Percentiles rank a stretch among this genome's conserved stretches.
phyloP scores from a whole-genome alignment of 2,329 filamentous ascomycete genomes.

The Cytospora schulzeri region DNA sequence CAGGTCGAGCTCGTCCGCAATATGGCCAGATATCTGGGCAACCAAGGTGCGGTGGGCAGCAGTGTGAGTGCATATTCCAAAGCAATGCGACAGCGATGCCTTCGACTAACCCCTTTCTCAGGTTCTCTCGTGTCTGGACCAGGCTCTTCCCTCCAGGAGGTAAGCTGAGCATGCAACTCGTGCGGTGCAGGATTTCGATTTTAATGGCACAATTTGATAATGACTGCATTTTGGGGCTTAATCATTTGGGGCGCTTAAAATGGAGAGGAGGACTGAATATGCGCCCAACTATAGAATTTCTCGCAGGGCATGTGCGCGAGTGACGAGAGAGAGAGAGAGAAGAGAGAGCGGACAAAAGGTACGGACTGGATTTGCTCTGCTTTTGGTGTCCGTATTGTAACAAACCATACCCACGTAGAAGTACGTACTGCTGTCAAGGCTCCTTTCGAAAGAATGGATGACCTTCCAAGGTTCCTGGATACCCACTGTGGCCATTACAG shows the following conservation, averaged over 20 bases:
- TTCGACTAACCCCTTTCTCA: constrained; percentile 23
- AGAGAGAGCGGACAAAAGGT: not conserved
- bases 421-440: not conserved
- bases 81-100: not conserved
- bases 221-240: constrained; percentile 10
- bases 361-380: constrained; percentile 34
- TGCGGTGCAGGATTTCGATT: not conserved
- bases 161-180: constrained; percentile 4
- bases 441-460: not conserved
- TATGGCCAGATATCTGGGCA: constrained; percentile 65
- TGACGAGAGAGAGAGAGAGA: not conserved
- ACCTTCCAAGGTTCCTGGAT: not conserved
- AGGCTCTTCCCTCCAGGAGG: constrained; percentile 34
- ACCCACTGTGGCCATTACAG: constrained; percentile 11
- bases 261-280: not conserved
- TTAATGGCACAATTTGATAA: constrained; percentile 6
- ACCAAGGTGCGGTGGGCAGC: constrained; percentile 56
- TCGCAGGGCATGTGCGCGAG: not conserved
- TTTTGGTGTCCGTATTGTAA: constrained; percentile 29
- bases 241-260: not conserved
- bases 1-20: constrained; percentile 78
- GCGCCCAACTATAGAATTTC: not conserved
- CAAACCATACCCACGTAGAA: constrained; percentile 25
- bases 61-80: constrained; percentile 38
- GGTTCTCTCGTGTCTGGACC: constrained; percentile 41